Evolutionary conservation across 352 stramenopile genomes (phyloP).

Genomic region (Phytophthora hybrid): DNA sequence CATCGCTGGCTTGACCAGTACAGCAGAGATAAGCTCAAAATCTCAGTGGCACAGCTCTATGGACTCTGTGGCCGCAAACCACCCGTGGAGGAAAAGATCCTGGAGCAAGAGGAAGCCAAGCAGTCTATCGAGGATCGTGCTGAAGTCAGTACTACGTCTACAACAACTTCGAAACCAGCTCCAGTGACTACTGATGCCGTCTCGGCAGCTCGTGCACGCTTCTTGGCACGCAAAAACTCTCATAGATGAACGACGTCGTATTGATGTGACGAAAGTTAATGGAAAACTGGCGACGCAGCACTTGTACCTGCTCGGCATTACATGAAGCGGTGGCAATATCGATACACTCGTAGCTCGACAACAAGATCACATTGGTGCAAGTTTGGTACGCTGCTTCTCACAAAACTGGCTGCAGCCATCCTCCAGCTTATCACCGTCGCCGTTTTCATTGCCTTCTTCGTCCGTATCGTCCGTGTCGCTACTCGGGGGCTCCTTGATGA

Average conservation of each 20-base stretch:
- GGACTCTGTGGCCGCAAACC: conserved; percentile 54
- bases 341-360: no score
- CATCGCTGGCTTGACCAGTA: conserved; percentile 62
- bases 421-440: background rate
- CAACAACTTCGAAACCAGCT: conserved; percentile 7
- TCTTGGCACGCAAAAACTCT: conserved; percentile 49
- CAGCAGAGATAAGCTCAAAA: conserved; percentile 35
- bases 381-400: background rate
- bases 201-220: conserved; percentile 52
- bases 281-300: no score
- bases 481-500: background rate
- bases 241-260: conserved; percentile 2
- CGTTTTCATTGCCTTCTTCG: background rate
- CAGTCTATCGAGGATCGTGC: background rate
- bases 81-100: conserved; percentile 10
- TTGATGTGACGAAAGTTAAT: no score
- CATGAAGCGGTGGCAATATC: no score
- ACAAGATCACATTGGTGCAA: background rate
- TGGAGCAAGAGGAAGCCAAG: conserved; percentile 6
- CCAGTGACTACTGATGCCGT: conserved; percentile 42
- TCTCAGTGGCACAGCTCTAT: conserved; percentile 50
- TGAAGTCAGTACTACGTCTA: conserved; percentile 1
- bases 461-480: background rate
- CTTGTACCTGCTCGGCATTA: no score
- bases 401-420: background rate